Evolutionary conservation across 2,329 filamentous ascomycete genomes (phyloP), one percentile per base, ranked within the genome.

Genomic region (Fusarium agapanthi): DNA sequence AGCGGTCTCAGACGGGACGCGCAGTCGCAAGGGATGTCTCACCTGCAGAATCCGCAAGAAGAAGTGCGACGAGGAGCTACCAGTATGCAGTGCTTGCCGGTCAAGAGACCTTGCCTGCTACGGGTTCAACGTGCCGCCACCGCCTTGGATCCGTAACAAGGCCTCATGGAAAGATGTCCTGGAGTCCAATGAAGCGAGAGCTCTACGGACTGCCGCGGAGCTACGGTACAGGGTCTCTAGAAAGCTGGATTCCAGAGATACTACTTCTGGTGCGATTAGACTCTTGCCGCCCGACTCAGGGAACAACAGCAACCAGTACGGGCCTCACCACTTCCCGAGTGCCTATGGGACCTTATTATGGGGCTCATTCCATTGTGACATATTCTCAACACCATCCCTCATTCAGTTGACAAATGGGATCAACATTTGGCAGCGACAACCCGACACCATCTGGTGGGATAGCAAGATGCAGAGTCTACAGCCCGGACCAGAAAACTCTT

Each of bases 91-190:
- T 40, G n/a, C n/a, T 9, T 50, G 43, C 24, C 34, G 22, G 16
- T 59, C 43, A 13, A 50, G 43, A 40, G 43, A 59, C 43, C 43
- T 59, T 38, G 56, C 34, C 32, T 59, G 43, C 16, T 59, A 59
- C 22, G 56, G 34, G 1, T 59, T 59, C n/a, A 28, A 50, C 9
- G 26, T 59, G 34, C 43, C 56, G 9, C 18, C 26, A 22, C 56
- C 56, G 8, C 16, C 34, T 50, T 59, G 56, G 56, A 59, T 59
- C 11, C 16, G 26, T 22, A 32, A 13, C 26, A 59, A 28, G n/a
- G 14, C 16, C 34, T 59, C 56, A 20, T 59, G 43, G 43, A 50
- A 59, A 40, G 34, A 50, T 38, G 43, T 59, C 26, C 34, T 24
- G 8, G 24, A 59, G 26, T 59, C 56, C 16, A 24, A 38, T 26